These are phyloP conservation scores for Wickerhamiella allomyrinae DNA, from an alignment of 805 yeast genomes.

Conservation along the genomic window DNA sequence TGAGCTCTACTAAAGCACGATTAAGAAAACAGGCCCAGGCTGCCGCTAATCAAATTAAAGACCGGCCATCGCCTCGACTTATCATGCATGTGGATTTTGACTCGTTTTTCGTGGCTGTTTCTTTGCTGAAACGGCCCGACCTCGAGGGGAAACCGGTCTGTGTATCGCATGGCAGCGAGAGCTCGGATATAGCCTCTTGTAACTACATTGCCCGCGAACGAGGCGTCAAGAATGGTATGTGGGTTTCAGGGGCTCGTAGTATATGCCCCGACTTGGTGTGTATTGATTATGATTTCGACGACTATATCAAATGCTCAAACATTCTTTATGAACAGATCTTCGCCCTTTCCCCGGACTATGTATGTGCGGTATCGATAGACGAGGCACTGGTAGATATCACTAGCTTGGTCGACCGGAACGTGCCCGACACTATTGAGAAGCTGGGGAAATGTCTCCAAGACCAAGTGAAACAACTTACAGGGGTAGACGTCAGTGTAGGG, in stretches of 20 bases:
- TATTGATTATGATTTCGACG: slow-evolving; percentile 59
- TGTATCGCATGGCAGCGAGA: slow-evolving; percentile 33
- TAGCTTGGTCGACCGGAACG: slow-evolving; percentile 12
- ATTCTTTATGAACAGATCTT: slow-evolving; percentile 48
- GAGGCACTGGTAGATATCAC: slow-evolving; percentile 72
- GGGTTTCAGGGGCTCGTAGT: slow-evolving; percentile 54
- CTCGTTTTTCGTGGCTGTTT: slow-evolving; percentile 83
- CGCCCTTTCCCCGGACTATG: slow-evolving; percentile 28
- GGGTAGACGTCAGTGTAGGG: slow-evolving; percentile 69
- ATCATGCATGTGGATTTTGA: slow-evolving; percentile 84
- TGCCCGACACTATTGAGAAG: slow-evolving; percentile 13
- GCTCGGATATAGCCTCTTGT: slow-evolving; percentile 80
- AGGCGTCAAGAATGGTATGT: slow-evolving; percentile 84
- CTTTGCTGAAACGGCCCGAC: slow-evolving; percentile 44
- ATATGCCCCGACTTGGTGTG: slow-evolving; percentile 53
- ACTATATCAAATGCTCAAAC: slow-evolving; percentile 53
- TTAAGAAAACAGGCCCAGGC: slow-evolving; percentile 46
- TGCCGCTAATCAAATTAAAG: slow-evolving; percentile 2
- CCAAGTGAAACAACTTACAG: slow-evolving; percentile 31
- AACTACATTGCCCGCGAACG: slow-evolving; percentile 70
- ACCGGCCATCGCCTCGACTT: slow-evolving; percentile 11
- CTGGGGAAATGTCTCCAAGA: slow-evolving; percentile 23
- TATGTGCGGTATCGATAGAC: slow-evolving; percentile 80
- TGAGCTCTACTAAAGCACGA: slow-evolving; percentile 75
- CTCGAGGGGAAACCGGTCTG: slow-evolving; percentile 50